Evolutionary conservation across 106 monocot species (phyloP), one percentile per base, ranked within the genome.

Genomic region (Allium sativum): DNA sequence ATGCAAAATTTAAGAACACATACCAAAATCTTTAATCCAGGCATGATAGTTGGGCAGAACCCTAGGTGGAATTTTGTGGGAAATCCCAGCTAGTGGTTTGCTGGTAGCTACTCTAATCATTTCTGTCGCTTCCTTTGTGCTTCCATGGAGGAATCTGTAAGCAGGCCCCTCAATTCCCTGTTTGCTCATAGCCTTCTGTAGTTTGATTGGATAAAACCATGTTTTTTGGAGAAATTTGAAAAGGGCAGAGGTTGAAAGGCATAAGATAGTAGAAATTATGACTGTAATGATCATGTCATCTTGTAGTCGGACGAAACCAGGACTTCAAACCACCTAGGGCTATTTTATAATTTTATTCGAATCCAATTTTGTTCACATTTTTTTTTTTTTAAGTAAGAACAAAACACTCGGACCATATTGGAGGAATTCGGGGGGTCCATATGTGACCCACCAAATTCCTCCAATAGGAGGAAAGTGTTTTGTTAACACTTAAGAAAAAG

Each of bases 131-230:
- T 67, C 67, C 21, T 19, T 56, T 45, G 67, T 45, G 55, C 21
- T 67, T 16, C 67, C 67, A 21, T 56, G 55, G 55, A 67, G 21
- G 40, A 66, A 56, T 17, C 14, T 67, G 16, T 67, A 67, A 8
- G 44, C 9, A 44, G 67, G 67, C 20, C 54, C 67, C 21, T 15
- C 44, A 10, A 67, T 67, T 45, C 67, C 67, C 10, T 67, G 67
- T 44, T 43, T 45, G 44, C 19, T 56, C 67, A 67, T 55, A 43
- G 12, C 45, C 55, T 56, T 67, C 44, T 55, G 10, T 19, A 67
- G 40, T 45, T 20, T 13, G 13, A 44, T 67, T 18, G 67, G 67
- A 67, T 56, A 42, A 54, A 54, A 67, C 67, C 67, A 67, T 56
- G 41, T n/a, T 20, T 44, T 53, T 42, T 45, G 42, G 45, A 67